Evolutionary conservation across 345 rosid genomes (phyloP).

Genomic region (sweet orange (Citrus sinensis)): DVS_A1.0 CM039166.1:19928501-19929000

Average conservation of each 20-base stretch:
- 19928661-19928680: slow-evolving; percentile 12
- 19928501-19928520: not conserved
- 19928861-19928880: slow-evolving; percentile 18
- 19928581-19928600: slow-evolving; percentile 30
- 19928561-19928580: not conserved
- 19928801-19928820: not conserved
- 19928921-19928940: not conserved
- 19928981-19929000: not conserved
- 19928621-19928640: not conserved
- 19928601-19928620: slow-evolving; percentile 13
- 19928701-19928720: not conserved
- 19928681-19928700: slow-evolving; percentile 3
- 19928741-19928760: slow-evolving; percentile 34
- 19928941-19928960: not conserved
- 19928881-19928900: not conserved
- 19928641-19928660: not conserved
- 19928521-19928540: not conserved
- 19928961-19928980: not conserved
- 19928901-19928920: not conserved
- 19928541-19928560: slow-evolving; percentile 12
- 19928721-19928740: not conserved
- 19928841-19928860: slow-evolving; percentile 35
- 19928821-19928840: slow-evolving; percentile 37
- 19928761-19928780: slow-evolving; percentile 30
- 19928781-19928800: slow-evolving; percentile 22